Percentiles rank a stretch among this genome's conserved stretches.
phyloP scores from a whole-genome alignment of 2,329 filamentous ascomycete genomes.

The Metarhizium rileyi region DNA sequence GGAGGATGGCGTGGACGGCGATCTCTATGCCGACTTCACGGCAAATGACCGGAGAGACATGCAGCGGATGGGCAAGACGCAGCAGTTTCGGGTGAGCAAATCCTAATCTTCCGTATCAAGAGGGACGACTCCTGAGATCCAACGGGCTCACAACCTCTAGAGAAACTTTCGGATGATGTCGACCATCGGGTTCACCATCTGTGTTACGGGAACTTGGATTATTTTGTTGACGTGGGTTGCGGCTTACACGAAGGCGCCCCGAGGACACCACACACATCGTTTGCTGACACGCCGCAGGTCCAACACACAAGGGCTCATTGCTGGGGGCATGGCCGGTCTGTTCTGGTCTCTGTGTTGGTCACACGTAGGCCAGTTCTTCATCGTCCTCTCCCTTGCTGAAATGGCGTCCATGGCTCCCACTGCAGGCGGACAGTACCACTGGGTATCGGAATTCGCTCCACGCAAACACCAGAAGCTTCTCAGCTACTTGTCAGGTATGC shows the following conservation, averaged over 20 bases:
- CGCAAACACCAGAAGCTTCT: slow-evolving; percentile 38
- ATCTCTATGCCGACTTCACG: slow-evolving; percentile 5
- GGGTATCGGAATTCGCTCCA: slow-evolving; percentile 46
- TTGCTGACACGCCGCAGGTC: slow-evolving; percentile 34
- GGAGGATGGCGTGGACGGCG: background rate
- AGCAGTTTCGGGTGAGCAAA: slow-evolving; percentile 9
- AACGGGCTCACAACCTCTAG: slow-evolving; percentile 11
- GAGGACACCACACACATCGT: no score
- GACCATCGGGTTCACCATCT: slow-evolving; percentile 37
- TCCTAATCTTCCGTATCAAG: no score
- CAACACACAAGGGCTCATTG: slow-evolving; percentile 10
- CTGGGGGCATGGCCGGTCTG: slow-evolving; percentile 11
- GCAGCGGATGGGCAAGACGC: slow-evolving; percentile 15
- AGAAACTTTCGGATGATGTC: slow-evolving; percentile 35
- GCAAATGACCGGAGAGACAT: slow-evolving; percentile 12
- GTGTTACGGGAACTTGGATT: slow-evolving; percentile 35
- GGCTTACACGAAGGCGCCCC: no score
- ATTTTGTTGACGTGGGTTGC: slow-evolving; percentile 24
- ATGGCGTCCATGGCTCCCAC: slow-evolving; percentile 47
- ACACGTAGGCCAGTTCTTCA: slow-evolving; percentile 19
- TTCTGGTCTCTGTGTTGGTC: slow-evolving; percentile 12
- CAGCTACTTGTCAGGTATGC: slow-evolving; percentile 29
- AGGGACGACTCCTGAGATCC: no score
- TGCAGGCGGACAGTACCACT: slow-evolving; percentile 48
- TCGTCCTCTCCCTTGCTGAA: slow-evolving; percentile 35